Conservation (phyloP, 805 yeast species). For the Zygosaccharomyces bailii region DNA sequence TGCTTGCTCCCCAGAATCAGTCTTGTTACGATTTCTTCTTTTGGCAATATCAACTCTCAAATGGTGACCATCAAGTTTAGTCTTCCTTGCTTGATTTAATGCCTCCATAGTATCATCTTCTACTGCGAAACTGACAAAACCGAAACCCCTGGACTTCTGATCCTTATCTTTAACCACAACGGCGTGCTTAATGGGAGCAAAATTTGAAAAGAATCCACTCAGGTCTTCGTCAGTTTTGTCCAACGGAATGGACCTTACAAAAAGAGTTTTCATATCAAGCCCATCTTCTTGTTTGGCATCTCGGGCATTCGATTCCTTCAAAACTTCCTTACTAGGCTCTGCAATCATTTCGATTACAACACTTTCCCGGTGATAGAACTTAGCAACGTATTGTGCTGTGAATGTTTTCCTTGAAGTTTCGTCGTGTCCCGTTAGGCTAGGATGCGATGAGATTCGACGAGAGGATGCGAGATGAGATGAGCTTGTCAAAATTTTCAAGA, state of each 20-base stretch:
- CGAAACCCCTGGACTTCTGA: slow-evolving; percentile 85
- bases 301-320: not conserved
- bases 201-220: slow-evolving; percentile 80
- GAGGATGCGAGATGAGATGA: slow-evolving; percentile 27
- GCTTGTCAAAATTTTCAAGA: slow-evolving; percentile 16
- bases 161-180: slow-evolving; percentile 79
- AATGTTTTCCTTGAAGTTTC: not conserved
- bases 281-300: slow-evolving; percentile 23
- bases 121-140: slow-evolving; percentile 83
- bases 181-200: slow-evolving; percentile 94
- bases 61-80: slow-evolving; percentile 60
- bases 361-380: too few species aligned
- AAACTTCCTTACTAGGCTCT: too few species aligned
- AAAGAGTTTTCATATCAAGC: slow-evolving; percentile 55
- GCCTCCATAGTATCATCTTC: slow-evolving; percentile 85
- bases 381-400: too few species aligned
- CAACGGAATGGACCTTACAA: slow-evolving; percentile 80
- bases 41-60: slow-evolving; percentile 85
- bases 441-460: slow-evolving; percentile 13
- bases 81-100: slow-evolving; percentile 58
- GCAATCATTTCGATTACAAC: slow-evolving; percentile 1
- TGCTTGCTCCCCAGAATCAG: slow-evolving; percentile 10
- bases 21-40: slow-evolving; percentile 71
- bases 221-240: slow-evolving; percentile 79
- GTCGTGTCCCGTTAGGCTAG: not conserved